Conservation (phyloP, 2,329 filamentous ascomycete species). For the Cladophialophora bantiana region DNA sequence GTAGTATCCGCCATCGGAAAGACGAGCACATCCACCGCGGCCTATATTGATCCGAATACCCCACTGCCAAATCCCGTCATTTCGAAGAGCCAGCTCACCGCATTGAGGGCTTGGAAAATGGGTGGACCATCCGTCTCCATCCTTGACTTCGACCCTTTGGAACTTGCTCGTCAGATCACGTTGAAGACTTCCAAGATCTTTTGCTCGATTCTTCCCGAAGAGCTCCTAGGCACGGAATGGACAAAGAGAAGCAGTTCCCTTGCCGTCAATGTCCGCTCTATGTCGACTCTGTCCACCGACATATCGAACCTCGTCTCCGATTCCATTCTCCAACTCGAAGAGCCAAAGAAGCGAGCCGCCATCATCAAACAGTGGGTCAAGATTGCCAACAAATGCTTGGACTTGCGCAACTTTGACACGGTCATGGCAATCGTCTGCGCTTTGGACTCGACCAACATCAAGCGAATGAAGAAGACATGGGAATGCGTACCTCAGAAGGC, state of each 20-base stretch:
- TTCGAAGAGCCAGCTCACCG: constrained; percentile 75
- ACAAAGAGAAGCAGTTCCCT: constrained; percentile 82
- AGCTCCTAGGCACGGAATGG: constrained; percentile 91
- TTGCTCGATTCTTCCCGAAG: constrained; percentile 88
- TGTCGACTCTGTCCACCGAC: constrained; percentile 91
- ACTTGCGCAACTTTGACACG: constrained; percentile 94
- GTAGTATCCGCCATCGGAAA: constrained; percentile 87
- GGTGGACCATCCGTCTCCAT: constrained; percentile 75
- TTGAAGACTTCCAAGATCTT: constrained; percentile 91
- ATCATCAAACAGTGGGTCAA: constrained; percentile 99
- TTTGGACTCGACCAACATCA: constrained; percentile 88
- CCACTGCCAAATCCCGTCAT: constrained; percentile 74
- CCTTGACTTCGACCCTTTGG: constrained; percentile 87
- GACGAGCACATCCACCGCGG: constrained; percentile 75
- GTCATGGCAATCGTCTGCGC: constrained; percentile 97
- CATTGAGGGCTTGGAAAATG: constrained; percentile 76
- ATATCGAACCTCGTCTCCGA: constrained; percentile 92
- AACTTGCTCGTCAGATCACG: constrained; percentile 90
- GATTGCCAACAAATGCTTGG: constrained; percentile 82
- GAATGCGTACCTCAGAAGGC: constrained; percentile 84
- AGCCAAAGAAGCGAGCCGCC: constrained; percentile 87
- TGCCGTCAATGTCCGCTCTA: constrained; percentile 88
- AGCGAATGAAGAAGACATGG: constrained; percentile 89
- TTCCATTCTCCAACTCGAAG: constrained; percentile 85
- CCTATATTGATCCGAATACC: constrained; percentile 73